Evolutionary conservation across 768 basidiomycete genomes (phyloP).

Genomic region (Lactifluus pinguis): DNA sequence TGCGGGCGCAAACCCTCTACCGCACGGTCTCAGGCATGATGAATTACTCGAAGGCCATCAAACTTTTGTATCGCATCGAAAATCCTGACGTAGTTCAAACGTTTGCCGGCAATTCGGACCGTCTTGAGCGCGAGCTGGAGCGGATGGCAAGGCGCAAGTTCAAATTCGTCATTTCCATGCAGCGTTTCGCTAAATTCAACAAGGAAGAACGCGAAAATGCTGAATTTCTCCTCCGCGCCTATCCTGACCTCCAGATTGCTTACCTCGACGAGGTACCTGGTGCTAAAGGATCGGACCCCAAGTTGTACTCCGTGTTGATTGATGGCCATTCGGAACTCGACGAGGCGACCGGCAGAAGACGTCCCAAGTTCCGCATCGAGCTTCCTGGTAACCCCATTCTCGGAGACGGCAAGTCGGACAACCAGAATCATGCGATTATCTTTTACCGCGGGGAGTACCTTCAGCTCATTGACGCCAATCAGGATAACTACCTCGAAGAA

Average conservation of each 20-base stretch:
- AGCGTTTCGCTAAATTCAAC: constrained; percentile 97
- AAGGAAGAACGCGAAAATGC: constrained; percentile 99
- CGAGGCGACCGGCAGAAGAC: constrained; percentile 77
- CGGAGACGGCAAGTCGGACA: constrained; percentile 98
- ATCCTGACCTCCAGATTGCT: constrained; percentile 96
- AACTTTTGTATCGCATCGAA: constrained; percentile 95
- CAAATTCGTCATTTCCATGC: constrained; percentile 98
- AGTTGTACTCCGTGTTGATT: constrained; percentile 86
- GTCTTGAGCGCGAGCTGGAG: constrained; percentile 91
- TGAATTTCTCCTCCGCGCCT: constrained; percentile 94
- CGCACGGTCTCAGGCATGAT: constrained; percentile 99
- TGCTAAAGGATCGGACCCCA: constrained; percentile 79
- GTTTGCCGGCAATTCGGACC: constrained; percentile 94
- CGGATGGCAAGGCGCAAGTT: constrained; percentile 96
- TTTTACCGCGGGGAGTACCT: constrained; percentile 99
- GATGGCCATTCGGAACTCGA: constrained; percentile 97
- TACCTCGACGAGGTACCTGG: constrained; percentile 95
- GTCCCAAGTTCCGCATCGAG: constrained; percentile 96
- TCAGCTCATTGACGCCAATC: constrained; percentile 98
- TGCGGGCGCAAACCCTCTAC: constrained; percentile 96
- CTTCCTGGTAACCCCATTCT: constrained; percentile 98
- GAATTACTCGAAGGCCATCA: constrained; percentile 99
- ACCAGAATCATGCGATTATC: constrained; percentile 98
- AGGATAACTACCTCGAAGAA: constrained; percentile 99
- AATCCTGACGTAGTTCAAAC: constrained; percentile 96